phyloP scores from a whole-genome alignment of 768 basidiomycete genomes.

The Stropharia rugosoannulata region DNA sequence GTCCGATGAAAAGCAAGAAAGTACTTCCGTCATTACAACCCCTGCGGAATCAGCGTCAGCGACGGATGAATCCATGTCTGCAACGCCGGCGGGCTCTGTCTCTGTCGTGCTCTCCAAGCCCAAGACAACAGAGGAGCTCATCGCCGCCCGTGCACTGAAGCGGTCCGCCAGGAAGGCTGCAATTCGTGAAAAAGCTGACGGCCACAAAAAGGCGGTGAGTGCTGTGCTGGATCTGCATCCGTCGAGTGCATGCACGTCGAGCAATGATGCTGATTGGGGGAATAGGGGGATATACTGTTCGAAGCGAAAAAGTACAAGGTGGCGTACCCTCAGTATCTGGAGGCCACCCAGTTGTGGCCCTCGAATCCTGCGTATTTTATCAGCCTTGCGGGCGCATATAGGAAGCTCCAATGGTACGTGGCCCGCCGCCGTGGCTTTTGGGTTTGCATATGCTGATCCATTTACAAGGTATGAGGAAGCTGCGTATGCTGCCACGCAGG shows the following conservation, averaged over 20 bases:
- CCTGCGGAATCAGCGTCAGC: neutral
- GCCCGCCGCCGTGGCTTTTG: slow-evolving; percentile 7
- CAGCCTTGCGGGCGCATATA: slow-evolving; percentile 32
- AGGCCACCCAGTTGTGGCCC: slow-evolving; percentile 32
- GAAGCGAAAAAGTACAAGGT: slow-evolving; percentile 29
- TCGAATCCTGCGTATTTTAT: slow-evolving; percentile 33
- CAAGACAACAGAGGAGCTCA: slow-evolving; percentile 19
- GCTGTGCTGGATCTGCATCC: too few species aligned
- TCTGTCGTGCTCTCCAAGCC: slow-evolving; percentile 14
- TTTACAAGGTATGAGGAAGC: slow-evolving; percentile 33
- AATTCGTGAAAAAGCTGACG: slow-evolving; percentile 19
- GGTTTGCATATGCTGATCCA: slow-evolving; percentile 4
- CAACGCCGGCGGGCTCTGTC: slow-evolving; percentile 12
- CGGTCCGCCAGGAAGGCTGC: slow-evolving; percentile 19
- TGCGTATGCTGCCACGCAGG: slow-evolving; percentile 35
- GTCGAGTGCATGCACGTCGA: neutral
- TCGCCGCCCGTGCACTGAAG: slow-evolving; percentile 21
- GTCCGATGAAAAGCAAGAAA: neutral
- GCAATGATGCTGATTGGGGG: neutral
- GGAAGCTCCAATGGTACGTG: slow-evolving; percentile 34
- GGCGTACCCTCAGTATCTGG: slow-evolving; percentile 31
- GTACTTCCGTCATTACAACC: neutral
- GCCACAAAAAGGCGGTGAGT: slow-evolving; percentile 19
- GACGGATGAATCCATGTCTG: neutral
- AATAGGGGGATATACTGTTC: slow-evolving; percentile 33